Conservation (phyloP, 257 asterid species). For the Nicotiana attenuata region DNA sequence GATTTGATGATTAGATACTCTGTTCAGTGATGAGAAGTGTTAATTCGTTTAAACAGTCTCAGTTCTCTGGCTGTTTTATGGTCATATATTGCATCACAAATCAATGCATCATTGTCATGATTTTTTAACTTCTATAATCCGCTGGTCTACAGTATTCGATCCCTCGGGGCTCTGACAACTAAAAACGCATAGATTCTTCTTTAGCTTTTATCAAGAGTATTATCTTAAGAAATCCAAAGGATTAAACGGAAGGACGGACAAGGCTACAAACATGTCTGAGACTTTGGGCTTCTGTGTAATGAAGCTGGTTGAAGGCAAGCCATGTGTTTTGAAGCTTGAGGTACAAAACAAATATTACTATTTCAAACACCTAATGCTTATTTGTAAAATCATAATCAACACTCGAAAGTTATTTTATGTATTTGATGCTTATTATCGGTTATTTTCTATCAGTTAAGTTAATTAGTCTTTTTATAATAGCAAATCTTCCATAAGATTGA, state of each 20-base stretch:
- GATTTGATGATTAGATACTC: background rate
- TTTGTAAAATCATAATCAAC: no score
- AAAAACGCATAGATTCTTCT: background rate
- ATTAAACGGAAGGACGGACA: background rate
- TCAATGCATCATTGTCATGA: no score
- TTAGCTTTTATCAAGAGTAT: background rate
- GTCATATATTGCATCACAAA: background rate
- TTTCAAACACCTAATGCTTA: no score
- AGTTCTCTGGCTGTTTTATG: background rate
- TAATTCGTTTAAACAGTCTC: background rate
- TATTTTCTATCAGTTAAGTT: no score
- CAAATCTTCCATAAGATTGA: no score
- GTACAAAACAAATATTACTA: no score
- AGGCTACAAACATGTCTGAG: background rate
- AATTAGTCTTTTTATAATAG: no score
- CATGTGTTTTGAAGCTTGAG: no score
- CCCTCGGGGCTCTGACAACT: background rate
- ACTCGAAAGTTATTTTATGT: no score
- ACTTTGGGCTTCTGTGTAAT: background rate
- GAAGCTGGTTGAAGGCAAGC: background rate
- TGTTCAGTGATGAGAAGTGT: background rate
- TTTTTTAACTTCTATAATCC: background rate
- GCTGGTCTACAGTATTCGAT: background rate
- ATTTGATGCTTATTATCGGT: no score
- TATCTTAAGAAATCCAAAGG: background rate